phyloP scores from a whole-genome alignment of 352 stramenopile genomes.

The Phytophthora multivora region DNA sequence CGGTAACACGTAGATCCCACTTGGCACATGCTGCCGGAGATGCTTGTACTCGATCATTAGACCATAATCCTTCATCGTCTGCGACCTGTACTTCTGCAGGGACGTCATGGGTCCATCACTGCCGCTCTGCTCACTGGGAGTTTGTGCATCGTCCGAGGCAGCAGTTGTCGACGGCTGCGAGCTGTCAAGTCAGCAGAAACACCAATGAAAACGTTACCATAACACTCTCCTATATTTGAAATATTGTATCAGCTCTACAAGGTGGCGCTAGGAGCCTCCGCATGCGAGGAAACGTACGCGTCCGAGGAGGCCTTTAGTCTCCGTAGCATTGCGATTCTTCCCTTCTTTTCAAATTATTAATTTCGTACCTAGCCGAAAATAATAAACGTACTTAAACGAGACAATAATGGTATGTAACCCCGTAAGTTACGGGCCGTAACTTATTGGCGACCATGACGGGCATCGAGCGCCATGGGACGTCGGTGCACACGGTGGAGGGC shows the following conservation, averaged over 20 bases:
- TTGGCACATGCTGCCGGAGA: constrained; percentile 93
- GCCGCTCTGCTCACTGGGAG: constrained; percentile 20
- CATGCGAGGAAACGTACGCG: constrained; percentile 37
- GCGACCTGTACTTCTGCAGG: constrained; percentile 81
- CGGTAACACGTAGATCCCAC: constrained; percentile 95
- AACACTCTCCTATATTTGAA: background rate
- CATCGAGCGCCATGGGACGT: constrained; percentile 80
- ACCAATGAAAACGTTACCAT: constrained; percentile 1
- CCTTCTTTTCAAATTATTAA: constrained; percentile 5
- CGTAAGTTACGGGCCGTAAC: too few relatives aligned
- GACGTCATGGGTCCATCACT: constrained; percentile 72
- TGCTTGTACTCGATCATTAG: constrained; percentile 99
- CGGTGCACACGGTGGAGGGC: constrained; percentile 97
- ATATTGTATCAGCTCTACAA: background rate
- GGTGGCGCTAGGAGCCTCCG: background rate
- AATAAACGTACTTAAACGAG: constrained; percentile 34
- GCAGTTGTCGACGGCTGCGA: constrained; percentile 16
- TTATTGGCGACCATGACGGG: constrained; percentile 45
- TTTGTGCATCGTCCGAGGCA: constrained; percentile 15
- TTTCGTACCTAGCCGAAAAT: constrained; percentile 28
- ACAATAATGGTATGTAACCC: background rate
- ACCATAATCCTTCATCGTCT: constrained; percentile 94
- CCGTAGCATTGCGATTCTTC: constrained; percentile 52
- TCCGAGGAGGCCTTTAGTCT: constrained; percentile 67
- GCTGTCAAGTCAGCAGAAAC: constrained; percentile 12